Base-by-base conservation (phyloP, 345 rosid species). In the Syzygium oleosum region DNA sequence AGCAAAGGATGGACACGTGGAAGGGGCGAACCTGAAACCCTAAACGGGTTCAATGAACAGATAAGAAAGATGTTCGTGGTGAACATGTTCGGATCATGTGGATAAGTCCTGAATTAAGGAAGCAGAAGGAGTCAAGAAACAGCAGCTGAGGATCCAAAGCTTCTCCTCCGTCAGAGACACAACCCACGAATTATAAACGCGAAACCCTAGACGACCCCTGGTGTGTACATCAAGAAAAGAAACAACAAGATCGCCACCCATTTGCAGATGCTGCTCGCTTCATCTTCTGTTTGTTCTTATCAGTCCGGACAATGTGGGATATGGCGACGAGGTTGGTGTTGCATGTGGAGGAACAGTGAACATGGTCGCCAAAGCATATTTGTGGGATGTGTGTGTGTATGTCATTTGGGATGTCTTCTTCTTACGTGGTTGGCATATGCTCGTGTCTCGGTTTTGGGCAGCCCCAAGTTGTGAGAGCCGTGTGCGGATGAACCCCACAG, bases 321-420 rank as follows among this genome's bases (percentile, higher is more conserved):
- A 41, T 38, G 80, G 27, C 80, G 49, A 73, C 49, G 80, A 27
- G 54, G 77, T 1, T 34, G 27, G 4, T 51, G 38, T 63, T 55
- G 90, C 93, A 92, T 84, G 91, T 90, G 95, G 90, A 89, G 38
- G 85, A 87, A 58, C 91, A 91, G 90, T 85, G 73, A 86, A 89
- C 88, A 51, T 56, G 90, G 89, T 87, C 52, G 54, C 52, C 78
- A 41, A 65, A 43, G 77, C 84, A 86, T 55, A 59, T 52, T 0
- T 1, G 31, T 6, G 73, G 34, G 73, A 61, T 61, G 54, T 15
- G 16, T 52, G 54, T 52, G 73, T 61, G 19, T 31, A n/a, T 61
- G 73, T n/a, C 73, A 61, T 12, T 85, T 43, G 23, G 79, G 7
- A 16, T 58, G 51, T 85, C 52, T 25, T 61, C 73, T 58, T 31